These are phyloP conservation scores for Chlorella sp. DNA, from an alignment of 139 green algal genomes.

Conservation along the genomic window DNA sequence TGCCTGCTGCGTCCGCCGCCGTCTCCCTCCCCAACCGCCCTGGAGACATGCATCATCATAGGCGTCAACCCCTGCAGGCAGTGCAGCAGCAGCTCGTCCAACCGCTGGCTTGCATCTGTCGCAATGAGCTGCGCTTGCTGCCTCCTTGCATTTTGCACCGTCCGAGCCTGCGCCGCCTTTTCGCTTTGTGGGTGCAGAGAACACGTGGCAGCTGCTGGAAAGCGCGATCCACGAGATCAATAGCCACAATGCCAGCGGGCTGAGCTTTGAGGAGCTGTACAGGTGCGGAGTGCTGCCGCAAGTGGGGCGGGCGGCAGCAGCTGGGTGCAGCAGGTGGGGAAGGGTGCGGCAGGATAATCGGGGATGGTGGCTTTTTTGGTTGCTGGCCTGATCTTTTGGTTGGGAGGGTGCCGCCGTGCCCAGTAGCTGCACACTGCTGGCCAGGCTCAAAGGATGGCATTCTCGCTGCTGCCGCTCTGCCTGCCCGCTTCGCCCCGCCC, in stretches of 20 bases:
- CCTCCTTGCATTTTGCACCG: background rate
- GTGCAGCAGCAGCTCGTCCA: background rate
- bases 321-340: background rate
- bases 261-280: conserved; percentile 99
- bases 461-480: too few species aligned
- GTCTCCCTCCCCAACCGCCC: too few species aligned
- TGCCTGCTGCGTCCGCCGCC: too few species aligned
- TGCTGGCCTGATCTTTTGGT: too few species aligned
- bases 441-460: background rate
- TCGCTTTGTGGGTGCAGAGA: conserved; percentile 72
- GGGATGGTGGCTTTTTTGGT: too few species aligned
- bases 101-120: background rate
- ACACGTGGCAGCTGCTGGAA: conserved; percentile 96
- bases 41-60: too few species aligned
- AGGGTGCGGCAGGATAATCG: too few species aligned
- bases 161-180: background rate
- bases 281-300: conserved; percentile 49
- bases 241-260: conserved; percentile 93
- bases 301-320: background rate
- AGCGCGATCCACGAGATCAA: conserved; percentile 97
- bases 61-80: background rate
- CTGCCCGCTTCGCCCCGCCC: too few species aligned
- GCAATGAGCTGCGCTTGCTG: background rate
- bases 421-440: background rate
- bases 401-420: too few species aligned